Conservation (phyloP, 176 grass and related monocot species). For the maize (Zea mays) region DNA sequence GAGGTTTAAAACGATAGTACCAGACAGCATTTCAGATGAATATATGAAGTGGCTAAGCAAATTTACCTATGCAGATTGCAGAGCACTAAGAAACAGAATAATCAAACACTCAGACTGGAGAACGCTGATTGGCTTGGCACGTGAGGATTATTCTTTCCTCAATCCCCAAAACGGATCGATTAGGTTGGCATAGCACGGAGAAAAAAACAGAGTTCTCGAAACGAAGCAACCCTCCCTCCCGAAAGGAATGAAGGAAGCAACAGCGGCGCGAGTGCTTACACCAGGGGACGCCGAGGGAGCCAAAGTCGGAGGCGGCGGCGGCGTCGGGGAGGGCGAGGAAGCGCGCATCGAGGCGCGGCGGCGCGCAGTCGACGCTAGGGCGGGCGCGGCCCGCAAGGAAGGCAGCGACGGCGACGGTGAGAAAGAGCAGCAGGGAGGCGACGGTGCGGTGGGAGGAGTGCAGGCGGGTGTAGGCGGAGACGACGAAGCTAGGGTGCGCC, state of each 20-base stretch:
- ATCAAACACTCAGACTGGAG: conserved; percentile 4
- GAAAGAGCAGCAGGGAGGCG: conserved; percentile 47
- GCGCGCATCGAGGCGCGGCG: conserved; percentile 48
- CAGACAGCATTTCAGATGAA: conserved; percentile 16
- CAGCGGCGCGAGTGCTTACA: conserved; percentile 55
- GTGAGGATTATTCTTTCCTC: neutral
- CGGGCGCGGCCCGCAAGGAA: conserved; percentile 46
- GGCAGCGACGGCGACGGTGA: conserved; percentile 47
- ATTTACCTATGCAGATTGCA: neutral
- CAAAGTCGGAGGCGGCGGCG: conserved; percentile 75
- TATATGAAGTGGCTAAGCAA: neutral
- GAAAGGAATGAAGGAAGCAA: neutral
- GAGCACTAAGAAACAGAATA: neutral
- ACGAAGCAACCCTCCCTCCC: neutral
- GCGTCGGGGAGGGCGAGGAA: conserved; percentile 42
- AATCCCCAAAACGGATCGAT: neutral
- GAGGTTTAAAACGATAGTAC: neutral
- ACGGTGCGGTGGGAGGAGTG: conserved; percentile 35
- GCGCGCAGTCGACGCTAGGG: conserved; percentile 31
- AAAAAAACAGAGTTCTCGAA: neutral
- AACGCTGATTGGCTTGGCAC: neutral
- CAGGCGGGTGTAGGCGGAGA: conserved; percentile 44
- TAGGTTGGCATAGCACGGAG: neutral
- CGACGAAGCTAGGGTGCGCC: conserved; percentile 46
- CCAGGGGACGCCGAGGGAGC: conserved; percentile 85